Conservation (phyloP, 176 grass and related monocot genomes). For the Lolium multiflorum region DNA sequence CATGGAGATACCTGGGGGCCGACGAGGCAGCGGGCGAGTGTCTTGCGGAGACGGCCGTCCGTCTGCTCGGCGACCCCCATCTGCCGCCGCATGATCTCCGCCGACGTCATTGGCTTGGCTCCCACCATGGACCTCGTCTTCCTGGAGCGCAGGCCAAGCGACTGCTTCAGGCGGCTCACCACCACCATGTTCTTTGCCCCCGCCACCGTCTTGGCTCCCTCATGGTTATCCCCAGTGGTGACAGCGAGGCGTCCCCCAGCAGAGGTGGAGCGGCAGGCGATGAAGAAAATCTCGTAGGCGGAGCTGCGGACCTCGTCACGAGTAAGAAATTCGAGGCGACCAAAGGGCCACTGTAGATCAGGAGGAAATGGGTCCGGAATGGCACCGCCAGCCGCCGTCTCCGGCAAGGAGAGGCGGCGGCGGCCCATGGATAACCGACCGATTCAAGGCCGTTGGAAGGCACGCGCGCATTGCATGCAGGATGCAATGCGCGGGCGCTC, state of each 20-base stretch:
- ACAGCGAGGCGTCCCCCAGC: background rate
- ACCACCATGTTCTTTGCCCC: slow-evolving; percentile 50
- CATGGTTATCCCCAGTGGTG: background rate
- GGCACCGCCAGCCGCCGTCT: slow-evolving; percentile 22
- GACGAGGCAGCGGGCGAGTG: slow-evolving; percentile 43
- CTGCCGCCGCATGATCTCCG: slow-evolving; percentile 72
- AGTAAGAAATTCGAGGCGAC: slow-evolving; percentile 47
- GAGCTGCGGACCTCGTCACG: slow-evolving; percentile 56
- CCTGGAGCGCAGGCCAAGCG: slow-evolving; percentile 55
- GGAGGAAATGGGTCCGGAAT: slow-evolving; percentile 9
- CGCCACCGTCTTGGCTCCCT: background rate
- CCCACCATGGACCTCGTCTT: slow-evolving; percentile 49
- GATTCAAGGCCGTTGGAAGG: background rate
- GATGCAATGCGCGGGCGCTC: background rate
- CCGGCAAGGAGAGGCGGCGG: slow-evolving; percentile 4
- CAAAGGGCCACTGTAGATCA: slow-evolving; percentile 71
- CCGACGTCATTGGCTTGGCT: slow-evolving; percentile 48
- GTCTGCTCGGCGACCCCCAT: slow-evolving; percentile 53
- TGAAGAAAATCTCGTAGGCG: slow-evolving; percentile 72
- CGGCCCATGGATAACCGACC: slow-evolving; percentile 10
- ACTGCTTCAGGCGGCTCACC: slow-evolving; percentile 61
- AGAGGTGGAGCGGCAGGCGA: slow-evolving; percentile 45
- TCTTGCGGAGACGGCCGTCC: slow-evolving; percentile 45
- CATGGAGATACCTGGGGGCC: slow-evolving; percentile 45
- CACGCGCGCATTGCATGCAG: background rate